Evolutionary conservation across 2,329 filamentous ascomycete species (phyloP), one percentile per base, ranked within the genome.

Genomic region (Dryadomyces quercus-mongolicae): DNA sequence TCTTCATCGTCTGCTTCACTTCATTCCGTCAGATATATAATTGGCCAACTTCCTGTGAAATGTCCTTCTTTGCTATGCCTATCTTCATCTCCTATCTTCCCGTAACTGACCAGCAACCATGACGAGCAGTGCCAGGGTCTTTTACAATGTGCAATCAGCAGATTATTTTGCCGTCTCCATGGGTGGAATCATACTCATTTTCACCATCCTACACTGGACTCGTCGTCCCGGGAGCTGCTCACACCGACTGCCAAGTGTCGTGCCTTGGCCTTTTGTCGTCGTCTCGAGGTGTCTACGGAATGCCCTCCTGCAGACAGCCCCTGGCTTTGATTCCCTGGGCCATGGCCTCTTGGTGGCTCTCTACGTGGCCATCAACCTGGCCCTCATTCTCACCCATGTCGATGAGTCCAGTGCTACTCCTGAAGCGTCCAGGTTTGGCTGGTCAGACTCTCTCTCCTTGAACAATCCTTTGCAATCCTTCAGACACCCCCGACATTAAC

Each of bases 301-400:
- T 16, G 16, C 66, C 3, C 58, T 68, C 6, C 58, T 68, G 31
- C 61, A 65, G 9, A 64, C 62, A 46, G 57, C 64, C 2, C 62
- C 65, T 2, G 65, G 64, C 1, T 64, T 69, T 55, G 62, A 61
- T 36, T 68, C 67, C 3, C 61, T 62, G 2, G 67, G 67, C 2
- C 66, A 69, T 56, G 64, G 62, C 6, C 52, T 68, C 8, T 55
- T 67, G 2, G 63, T 67, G 2, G 52, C 59, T 0, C 57, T 62
- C 13, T 69, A 67, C 50, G 58, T 65, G 20, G 63, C 54, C 18
- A 61, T 66, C 57, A 68, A 68, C 55, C 49, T 62, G 18, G 58
- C 60, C 16, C 49, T 66, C 25, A 57, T 60, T 10, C 60, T 68
- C 38, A 65, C 63, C n/a, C 62, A 67, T 25, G 57, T 67, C 20